Base-by-base conservation (phyloP, 2,329 filamentous ascomycete genomes). In the Sphaerostilbella broomeana region DNA sequence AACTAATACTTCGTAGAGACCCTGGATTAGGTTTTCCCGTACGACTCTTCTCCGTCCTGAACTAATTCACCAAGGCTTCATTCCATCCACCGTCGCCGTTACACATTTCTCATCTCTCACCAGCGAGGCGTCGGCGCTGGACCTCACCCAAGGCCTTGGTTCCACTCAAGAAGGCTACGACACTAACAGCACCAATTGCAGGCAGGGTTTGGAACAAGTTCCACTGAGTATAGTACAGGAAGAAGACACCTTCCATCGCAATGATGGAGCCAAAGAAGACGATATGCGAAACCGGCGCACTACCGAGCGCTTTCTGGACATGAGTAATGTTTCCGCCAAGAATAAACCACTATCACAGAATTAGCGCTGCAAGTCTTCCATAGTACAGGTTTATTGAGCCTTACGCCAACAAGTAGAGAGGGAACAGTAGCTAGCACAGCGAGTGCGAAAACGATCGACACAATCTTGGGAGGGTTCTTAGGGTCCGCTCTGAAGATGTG, bases 191-290 rank as follows among this genome's bases (percentile, higher is more conserved):
- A 22, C 71, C 71, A 38, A 83, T 79, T 18, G 79, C 80, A 4
- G 88, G 89, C 35, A 98, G 70, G 11, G 79, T 79, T 69, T 95
- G 83, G 73, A 97, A 95, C 31, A 98, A 71, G 56, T 82, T 95
- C 89, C 90, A 95, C 56, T 68, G 78, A 38, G 77, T 83, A 66
- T 97, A 97, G 73, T 98, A 98, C 50, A 95, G 67, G 69, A 92
- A 90, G 67, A 98, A 95, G 41, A 95, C 80, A 12, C 77, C 84
- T 63, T 98, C 92, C 70, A 98, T 85, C 16, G 81, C 79, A 26
- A 95, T 46, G 40, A 98, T 79, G 5, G 88, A 95, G 36, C 84
- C 85, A 51, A 94, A 84, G 70, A 97, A 98, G 22, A 88, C 62
- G 20, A 70, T 69, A 59, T 98, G 90, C 5, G 90, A 82, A 29